Evolutionary conservation across 2,329 filamentous ascomycete species (phyloP), one percentile per base, ranked within the genome.

Genomic region (Decorospora gaudefroyi): DNA sequence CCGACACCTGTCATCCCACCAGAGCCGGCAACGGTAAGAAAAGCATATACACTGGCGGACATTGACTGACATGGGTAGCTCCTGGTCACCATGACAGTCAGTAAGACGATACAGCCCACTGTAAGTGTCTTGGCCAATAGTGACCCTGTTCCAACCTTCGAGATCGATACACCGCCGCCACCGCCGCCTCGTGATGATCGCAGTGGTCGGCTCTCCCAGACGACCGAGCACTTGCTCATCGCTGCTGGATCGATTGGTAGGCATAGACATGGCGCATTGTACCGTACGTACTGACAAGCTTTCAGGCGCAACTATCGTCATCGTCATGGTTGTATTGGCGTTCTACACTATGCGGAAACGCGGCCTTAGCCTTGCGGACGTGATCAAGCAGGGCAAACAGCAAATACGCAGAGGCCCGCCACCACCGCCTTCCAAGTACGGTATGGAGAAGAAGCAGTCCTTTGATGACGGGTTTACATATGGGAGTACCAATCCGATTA

Each of bases 191-290:
- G 38, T 17, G 36, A 46, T 22, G 53, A 46, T 22, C 52, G 51
- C 21, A 45, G 51, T n/a, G 52, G 51, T 27, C 46, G 53, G 16
- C 60, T 72, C 21, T 71, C 69, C 6, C 58, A 66, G 26, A 63
- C 64, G 6, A 71, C 69, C n/a, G 59, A 70, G 40, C 69, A 72
- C 39, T 42, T 70, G 46, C 63, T 72, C 19, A 72, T 72, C 18
- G 69, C 69, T 38, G 69, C 68, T 43, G 69, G 68, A 6, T 71
- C 69, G n/a, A 71, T 72, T 42, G 69, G 69, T 68, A 49, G 7
- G 42, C 9, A 34, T 19, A 42, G 3, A 10, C 8, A 34, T n/a
- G n/a, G n/a, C 11, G n/a, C 5, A 17, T 18, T 5, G 18, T 16
- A 9, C 13, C 11, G 16, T 4, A 6, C 27, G 15, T 11, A 19